phyloP scores from a whole-genome alignment of 148 eudicot genomes.

The Bassia scoparia region DNA sequence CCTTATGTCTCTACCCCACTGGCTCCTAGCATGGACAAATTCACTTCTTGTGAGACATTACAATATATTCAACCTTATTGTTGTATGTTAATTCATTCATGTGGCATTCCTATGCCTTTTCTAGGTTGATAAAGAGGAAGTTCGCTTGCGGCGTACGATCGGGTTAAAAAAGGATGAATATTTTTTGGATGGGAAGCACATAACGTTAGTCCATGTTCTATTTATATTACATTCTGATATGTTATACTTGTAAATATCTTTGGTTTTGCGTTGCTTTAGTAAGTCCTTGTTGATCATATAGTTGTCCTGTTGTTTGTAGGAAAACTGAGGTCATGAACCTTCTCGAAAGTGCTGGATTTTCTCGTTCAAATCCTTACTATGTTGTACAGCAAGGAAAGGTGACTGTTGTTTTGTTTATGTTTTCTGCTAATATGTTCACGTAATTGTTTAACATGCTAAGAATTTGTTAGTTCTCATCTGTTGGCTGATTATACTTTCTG shows the following conservation, averaged over 20 bases:
- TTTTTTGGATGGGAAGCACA: slow-evolving; percentile 96
- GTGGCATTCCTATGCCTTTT: slow-evolving; percentile 13
- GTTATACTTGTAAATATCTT: not conserved
- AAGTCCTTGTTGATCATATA: slow-evolving; percentile 7
- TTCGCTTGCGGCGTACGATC: slow-evolving; percentile 83
- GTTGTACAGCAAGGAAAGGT: slow-evolving; percentile 99
- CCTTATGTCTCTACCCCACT: too few relatives aligned
- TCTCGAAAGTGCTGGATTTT: slow-evolving; percentile 97
- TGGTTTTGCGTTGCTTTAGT: slow-evolving; percentile 2
- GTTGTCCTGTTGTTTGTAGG: slow-evolving; percentile 41
- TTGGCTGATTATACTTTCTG: slow-evolving; percentile 18
- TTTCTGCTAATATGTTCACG: slow-evolving; percentile 4
- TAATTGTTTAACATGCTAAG: not conserved
- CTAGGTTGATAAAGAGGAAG: slow-evolving; percentile 96
- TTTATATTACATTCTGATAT: slow-evolving; percentile 10
- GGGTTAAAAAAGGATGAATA: slow-evolving; percentile 95
- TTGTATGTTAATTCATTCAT: not conserved
- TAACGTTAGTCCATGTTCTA: slow-evolving; percentile 54
- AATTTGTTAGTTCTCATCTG: not conserved
- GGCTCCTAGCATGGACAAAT: not conserved
- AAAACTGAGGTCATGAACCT: slow-evolving; percentile 97
- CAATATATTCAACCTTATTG: not conserved
- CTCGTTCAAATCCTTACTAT: slow-evolving; percentile 98
- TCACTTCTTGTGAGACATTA: not conserved
- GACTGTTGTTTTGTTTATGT: slow-evolving; percentile 3